Percentiles rank a stretch among this genome's conserved stretches.
These are phyloP conservation scores for Candida gorgasii DNA, from an alignment of 805 yeast species.

Conservation along the genomic window DNA sequence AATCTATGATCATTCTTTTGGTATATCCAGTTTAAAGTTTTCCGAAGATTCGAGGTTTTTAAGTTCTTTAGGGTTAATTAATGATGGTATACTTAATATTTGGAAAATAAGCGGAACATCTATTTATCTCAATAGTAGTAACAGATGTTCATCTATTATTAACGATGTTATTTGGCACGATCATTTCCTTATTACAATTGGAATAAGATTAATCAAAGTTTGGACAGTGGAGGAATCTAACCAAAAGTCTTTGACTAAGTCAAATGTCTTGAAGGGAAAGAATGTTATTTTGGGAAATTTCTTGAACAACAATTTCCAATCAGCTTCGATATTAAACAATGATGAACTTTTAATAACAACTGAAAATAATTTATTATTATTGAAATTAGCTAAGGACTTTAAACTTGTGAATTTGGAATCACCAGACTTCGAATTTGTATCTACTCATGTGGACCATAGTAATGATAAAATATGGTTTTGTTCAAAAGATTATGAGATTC, in stretches of 20 bases:
- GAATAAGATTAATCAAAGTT: slow-evolving; percentile 59
- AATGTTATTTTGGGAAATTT: slow-evolving; percentile 55
- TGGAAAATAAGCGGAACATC: slow-evolving; percentile 46
- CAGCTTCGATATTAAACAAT: slow-evolving; percentile 32
- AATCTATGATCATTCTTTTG: slow-evolving; percentile 65
- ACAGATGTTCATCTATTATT: slow-evolving; percentile 62
- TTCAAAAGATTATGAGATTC: slow-evolving; percentile 12
- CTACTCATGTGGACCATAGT: slow-evolving; percentile 21
- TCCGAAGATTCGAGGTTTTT: slow-evolving; percentile 57
- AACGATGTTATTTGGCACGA: slow-evolving; percentile 59
- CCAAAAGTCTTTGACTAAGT: slow-evolving; percentile 11
- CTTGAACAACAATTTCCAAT: slow-evolving; percentile 51
- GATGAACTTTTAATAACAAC: slow-evolving; percentile 40
- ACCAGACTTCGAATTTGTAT: slow-evolving; percentile 19
- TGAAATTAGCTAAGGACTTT: slow-evolving; percentile 21
- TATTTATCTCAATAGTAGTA: slow-evolving; percentile 46
- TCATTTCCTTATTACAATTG: slow-evolving; percentile 52
- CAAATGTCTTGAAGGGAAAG: slow-evolving; percentile 51
- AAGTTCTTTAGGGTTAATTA: slow-evolving; percentile 64
- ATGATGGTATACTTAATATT: slow-evolving; percentile 66
- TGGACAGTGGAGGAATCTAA: slow-evolving; percentile 50
- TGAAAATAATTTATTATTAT: slow-evolving; percentile 31
- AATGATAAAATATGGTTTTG: slow-evolving; percentile 29
- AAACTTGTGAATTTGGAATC: slow-evolving; percentile 17
- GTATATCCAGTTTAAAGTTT: slow-evolving; percentile 55